Base-by-base conservation (phyloP, 1,284 basidiomycete genomes). In the Takashimella tepidaria region DNA sequence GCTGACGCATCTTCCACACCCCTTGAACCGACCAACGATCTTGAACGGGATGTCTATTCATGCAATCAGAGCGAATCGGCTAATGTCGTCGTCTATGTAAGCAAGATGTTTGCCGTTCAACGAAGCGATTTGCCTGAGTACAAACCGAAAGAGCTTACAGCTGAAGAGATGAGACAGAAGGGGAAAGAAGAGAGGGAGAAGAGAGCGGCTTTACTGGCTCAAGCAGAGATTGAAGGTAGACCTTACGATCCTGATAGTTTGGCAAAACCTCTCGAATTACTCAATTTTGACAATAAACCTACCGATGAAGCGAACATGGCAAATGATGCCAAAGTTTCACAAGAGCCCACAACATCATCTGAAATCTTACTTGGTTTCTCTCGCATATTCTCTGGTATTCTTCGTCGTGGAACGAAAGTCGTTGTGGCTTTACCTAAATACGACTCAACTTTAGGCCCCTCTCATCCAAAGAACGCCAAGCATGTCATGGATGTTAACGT, bases 31-130 rank as follows among this genome's bases (percentile, higher is more conserved):
- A 84, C 82, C 60, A 90, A 86, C 69, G 85, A 86, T 60, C 78
- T 96, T 22, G 93, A 98, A 72, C 76, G 79, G 59, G 87, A 89
- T 55, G 78, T 98, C 10, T 98, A 88, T 76, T 74, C 80, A 0
- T 89, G 89, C 51, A 82, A 83, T 55, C 80, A 82, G n/a, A 77
- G 69, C 1, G 66, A 82, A 3, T 79, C 80, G 3, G 83, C 85
- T 0, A 82, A 77, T 51, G 78, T 92, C n/a, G 83, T 86, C 12
- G 90, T 85, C 3, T 96, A 95, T 72, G 88, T 98, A 51, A 96
- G 90, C 79, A 98, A 98, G 74, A 98, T 98, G 95, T 98, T 98
- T 72, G 92, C 92, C 0, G 86, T 98, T 1, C 78, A 84, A 21
- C 78, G 76, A 19, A 83, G 83, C 51, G 89, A 95, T 47, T 77